Evolutionary conservation across 1,284 basidiomycete genomes (phyloP).

Genomic region (Ceratobasidium theobromae): DNA sequence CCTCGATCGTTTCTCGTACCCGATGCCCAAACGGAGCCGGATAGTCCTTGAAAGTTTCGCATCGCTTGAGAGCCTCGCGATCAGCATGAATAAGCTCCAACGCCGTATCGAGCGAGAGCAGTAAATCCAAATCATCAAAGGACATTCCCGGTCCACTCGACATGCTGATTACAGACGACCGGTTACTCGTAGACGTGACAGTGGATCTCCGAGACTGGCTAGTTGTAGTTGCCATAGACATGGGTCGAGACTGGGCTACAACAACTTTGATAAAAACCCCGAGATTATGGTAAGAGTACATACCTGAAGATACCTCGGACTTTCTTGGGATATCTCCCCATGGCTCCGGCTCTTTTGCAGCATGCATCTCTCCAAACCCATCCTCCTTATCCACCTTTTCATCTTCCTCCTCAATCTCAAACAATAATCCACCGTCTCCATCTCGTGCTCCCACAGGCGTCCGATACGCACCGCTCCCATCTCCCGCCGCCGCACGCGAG

Average conservation of each 20-base stretch:
- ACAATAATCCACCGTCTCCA: conserved; percentile 54
- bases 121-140: conserved; percentile 73
- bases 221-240: background rate
- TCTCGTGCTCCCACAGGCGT: conserved; percentile 38
- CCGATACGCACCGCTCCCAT: conserved; percentile 32
- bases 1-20: conserved; percentile 88
- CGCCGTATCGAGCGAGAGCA: conserved; percentile 89
- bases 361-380: conserved; percentile 22
- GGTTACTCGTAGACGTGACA: conserved; percentile 26
- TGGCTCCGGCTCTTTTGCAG: conserved; percentile 13
- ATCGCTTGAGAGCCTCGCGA: conserved; percentile 86
- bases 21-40: conserved; percentile 79
- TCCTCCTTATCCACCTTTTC: conserved; percentile 48
- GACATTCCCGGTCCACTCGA: conserved; percentile 39
- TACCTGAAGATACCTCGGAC: conserved; percentile 18
- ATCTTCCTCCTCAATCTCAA: conserved; percentile 61
- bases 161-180: conserved; percentile 33
- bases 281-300: background rate
- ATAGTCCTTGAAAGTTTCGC: conserved; percentile 86
- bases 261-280: background rate
- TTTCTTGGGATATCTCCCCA: conserved; percentile 25
- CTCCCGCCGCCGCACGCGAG: conserved; percentile 46
- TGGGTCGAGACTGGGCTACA: conserved; percentile 3
- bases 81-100: conserved; percentile 91
- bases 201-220: conserved; percentile 7